Conservation (phyloP, 495 filamentous ascomycete species). For the Talaromyces nanjingensis region DNA sequence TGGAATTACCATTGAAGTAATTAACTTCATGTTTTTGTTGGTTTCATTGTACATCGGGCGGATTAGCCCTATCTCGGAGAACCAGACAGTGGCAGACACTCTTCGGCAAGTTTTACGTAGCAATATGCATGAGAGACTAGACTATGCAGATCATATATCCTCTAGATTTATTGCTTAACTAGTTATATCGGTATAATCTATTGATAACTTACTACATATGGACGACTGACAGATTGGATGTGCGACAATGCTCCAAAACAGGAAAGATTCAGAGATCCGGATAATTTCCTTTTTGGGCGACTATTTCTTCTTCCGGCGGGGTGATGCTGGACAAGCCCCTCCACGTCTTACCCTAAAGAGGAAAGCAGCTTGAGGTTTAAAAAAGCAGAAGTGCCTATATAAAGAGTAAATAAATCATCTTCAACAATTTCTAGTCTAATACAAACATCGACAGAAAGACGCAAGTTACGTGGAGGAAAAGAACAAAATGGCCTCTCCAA, state of each 20-base stretch:
- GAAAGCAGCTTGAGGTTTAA: background rate
- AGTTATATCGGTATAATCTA: background rate
- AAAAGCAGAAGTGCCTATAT: background rate
- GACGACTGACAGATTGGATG: background rate
- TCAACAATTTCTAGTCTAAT: background rate
- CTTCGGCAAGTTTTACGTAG: background rate
- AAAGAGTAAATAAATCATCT: background rate
- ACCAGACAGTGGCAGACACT: background rate
- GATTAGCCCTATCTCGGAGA: background rate
- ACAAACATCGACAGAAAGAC: background rate
- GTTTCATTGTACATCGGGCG: background rate
- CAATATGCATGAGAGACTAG: background rate
- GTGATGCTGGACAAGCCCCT: background rate
- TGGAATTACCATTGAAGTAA: background rate
- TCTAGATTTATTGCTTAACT: background rate
- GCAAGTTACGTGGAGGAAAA: background rate
- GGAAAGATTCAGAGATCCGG: background rate
- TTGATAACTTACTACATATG: background rate
- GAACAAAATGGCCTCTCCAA: slow-evolving; percentile 4
- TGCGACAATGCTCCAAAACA: background rate
- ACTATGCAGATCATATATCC: background rate
- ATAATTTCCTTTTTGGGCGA: background rate
- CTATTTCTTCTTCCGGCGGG: background rate
- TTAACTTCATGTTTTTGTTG: background rate
- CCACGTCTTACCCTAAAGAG: background rate